phyloP scores from a whole-genome alignment of 345 rosid species.

The Linum usitatissimum region DNA sequence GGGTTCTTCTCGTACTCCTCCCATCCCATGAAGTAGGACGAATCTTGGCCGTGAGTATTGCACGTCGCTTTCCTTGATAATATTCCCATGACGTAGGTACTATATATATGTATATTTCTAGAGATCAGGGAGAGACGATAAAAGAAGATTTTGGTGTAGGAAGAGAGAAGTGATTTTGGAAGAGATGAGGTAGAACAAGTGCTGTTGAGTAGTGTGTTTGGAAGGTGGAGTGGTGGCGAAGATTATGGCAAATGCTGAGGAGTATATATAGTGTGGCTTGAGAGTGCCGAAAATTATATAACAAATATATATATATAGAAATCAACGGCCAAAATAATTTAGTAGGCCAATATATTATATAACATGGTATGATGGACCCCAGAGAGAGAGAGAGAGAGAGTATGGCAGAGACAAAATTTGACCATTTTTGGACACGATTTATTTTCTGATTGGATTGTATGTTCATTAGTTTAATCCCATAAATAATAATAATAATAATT shows the following conservation, averaged over 20 bases:
- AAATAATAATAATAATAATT: not conserved
- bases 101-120: not conserved
- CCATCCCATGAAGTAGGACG: constrained; percentile 80
- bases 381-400: not conserved
- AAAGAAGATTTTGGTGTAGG: constrained; percentile 8
- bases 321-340: not conserved
- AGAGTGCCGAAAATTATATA: not conserved
- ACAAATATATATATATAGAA: not conserved
- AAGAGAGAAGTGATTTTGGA: not conserved
- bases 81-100: constrained; percentile 31
- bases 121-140: not conserved
- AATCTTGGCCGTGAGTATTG: constrained; percentile 68
- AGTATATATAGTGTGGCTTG: not conserved
- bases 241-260: not conserved
- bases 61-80: constrained; percentile 59
- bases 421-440: not conserved
- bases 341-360: not conserved
- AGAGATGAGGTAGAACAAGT: not conserved
- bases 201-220: not conserved
- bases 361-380: not conserved
- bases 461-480: constrained; percentile 1
- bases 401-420: not conserved
- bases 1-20: constrained; percentile 72
- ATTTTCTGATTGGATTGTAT: constrained; percentile 12
- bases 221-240: constrained; percentile 14